Base-by-base conservation (phyloP, 2,329 filamentous ascomycete species). In the Intubia oerlemansii region DNA sequence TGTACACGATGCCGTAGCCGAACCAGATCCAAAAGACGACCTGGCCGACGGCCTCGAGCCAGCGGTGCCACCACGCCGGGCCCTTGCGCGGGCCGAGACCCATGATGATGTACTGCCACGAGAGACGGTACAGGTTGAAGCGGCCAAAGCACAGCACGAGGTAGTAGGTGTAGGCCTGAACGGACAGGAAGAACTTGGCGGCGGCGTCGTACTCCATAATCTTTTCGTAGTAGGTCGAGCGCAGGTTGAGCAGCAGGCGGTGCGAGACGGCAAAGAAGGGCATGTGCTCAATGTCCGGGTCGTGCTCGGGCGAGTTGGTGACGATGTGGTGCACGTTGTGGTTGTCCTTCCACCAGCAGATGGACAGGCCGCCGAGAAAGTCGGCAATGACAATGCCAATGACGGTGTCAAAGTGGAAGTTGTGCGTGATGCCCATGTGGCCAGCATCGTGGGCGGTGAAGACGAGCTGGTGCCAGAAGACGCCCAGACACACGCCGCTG, bases 321-420 rank as follows among this genome's bases (percentile, higher is more conserved):
- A 95, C 76, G 40, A 95, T 82, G 44, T 95, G 85, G 46, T 95
- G 85, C 7, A 93, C 82, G 44, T 95, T 95, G 51, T 95, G 85
- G 46, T 72, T 93, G 36, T 70, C 65, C 52, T 95, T 95, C 85
- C 88, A 98, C 88, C 88, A 98, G 25, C 85, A 80, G 30, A 92
- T 54, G 16, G 81, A 92, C 19, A 98, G 53, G 0, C 88, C 88
- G 21, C 88, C 88, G 13, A 88, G 55, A 41, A 76, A 95, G 47
- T 92, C 77, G 30, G 84, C 82, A 42, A 93, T 76, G 38, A 91
- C 53, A 44, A 95, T 92, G 27, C 81, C 85, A 36, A 98, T 80
- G 27, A 76, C 59, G 2, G 75, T 76, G 48, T 98, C 88, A 21
- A 69, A 52, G 28, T 77, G 71, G 47, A 85, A 95, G 45, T 74